Base-by-base conservation (phyloP, 305 asterid genomes). In the Withania somnifera region DNA sequence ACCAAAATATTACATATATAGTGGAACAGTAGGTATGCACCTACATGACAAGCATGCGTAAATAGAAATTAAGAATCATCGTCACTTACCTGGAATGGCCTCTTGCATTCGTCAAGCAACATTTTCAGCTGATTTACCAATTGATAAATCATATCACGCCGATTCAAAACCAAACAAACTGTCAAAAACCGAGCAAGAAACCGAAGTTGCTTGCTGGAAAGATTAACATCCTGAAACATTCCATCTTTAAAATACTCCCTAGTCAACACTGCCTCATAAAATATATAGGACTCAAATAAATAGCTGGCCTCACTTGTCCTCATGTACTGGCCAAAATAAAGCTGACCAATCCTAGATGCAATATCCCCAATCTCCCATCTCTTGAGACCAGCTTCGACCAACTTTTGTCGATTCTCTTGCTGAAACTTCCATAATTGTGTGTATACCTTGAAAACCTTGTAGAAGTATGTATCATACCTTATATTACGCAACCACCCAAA, bases 331-430 rank as follows among this genome's bases (percentile, higher is more conserved):
- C 99, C 99, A 80, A 95, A 95, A 84, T 95, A 95, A 80, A 95
- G 98, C 88, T 95, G 99, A 56, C 97, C 99, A 83, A 95, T 95
- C 67, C 99, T 88, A 68, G 99, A 95, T 57, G 99, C 99, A 86
- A 95, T 95, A 68, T 94, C 99, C 82, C 99, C 99, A 82, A 95
- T 95, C 93, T 95, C 99, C 99, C 99, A 95, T 90, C 99, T 90
- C 88, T 94, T 95, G 30, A 95, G 76, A 79, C 99, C 99, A 69
- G 93, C 93, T 82, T 95, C 98, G 80, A 95, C 99, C 89, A 95
- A 84, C 86, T 92, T 94, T 81, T 94, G 97, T 78, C 98, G 89
- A 83, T 94, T 95, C 90, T 95, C 97, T 89, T 95, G 98, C 82
- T 95, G 99, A 84, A 89, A 93, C 89, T 94, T 94, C 99, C 98